Base-by-base conservation (phyloP, 768 basidiomycete species). In the Pleurotus cornucopiae region DNA sequence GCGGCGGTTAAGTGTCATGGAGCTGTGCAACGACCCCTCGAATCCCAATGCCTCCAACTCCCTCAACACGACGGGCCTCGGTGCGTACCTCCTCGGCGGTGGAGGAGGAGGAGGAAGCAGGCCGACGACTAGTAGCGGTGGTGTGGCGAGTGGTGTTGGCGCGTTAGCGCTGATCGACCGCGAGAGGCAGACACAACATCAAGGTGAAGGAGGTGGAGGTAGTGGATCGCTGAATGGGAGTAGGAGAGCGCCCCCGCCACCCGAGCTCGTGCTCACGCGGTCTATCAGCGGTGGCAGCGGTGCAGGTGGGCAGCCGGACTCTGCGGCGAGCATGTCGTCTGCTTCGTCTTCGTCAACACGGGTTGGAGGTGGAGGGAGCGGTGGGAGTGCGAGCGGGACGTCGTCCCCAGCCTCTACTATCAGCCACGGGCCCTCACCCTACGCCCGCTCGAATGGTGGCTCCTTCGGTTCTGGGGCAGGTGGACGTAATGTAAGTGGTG, bases 1-100 rank as follows among this genome's bases (percentile, higher is more conserved):
- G 73, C 80, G 89, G 63, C 74, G 89, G 58, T 83, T 91, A 80
- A 79, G 85, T 70, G 85, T 91, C 80, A 81, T 91, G 88, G 89
- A 91, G 63, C 86, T 91, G 79, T 90, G 89, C 81, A 89, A 91
- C 80, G 87, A 88, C 76, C 11, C 30, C 2, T 34, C 30, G 30
- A 34, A 34, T 4, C 30, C 30, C 30, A 11, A 34, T 11, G 30
- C 30, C 30, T 34, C 30, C 30, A 21, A 13, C 14, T 67, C 76
- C 9, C 18, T 20, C 18, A 47, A 25, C 23, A 26, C 46, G 2
- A 47, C 46, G 3, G 46, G 46, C 2, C 46, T 47, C 23, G 46
- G 46, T 20, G 46, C 46, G 23, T 47, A 47, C 13, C 46, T 47
- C 6, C 46, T 47, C 39, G 20, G n/a, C 13, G 26, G 39, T 25